Evolutionary conservation across 2,329 filamentous ascomycete genomes (phyloP).

Genomic region (Colletotrichum sp.): DNA sequence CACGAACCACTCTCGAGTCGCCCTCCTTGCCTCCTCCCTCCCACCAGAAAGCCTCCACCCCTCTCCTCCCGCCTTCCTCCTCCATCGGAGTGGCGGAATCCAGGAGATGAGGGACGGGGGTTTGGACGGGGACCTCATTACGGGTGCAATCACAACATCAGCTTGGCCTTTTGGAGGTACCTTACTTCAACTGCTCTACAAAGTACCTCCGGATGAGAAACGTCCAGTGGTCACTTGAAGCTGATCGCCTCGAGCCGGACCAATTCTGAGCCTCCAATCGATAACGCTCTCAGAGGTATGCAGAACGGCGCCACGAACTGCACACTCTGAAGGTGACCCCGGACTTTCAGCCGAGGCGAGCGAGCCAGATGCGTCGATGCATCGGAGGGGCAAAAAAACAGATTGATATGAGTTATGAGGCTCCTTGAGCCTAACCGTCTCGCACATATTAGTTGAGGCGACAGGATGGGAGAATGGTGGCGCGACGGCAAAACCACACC

Average conservation of each 20-base stretch:
- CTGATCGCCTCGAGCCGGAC: neutral
- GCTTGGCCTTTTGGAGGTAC: neutral
- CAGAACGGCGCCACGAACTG: neutral
- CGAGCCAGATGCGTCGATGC: neutral
- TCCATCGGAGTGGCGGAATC: conserved; percentile 14
- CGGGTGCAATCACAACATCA: neutral
- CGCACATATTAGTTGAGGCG: neutral
- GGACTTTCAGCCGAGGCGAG: neutral
- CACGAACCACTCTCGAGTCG: neutral
- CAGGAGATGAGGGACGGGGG: conserved; percentile 8
- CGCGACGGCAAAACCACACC: neutral
- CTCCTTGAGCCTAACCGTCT: neutral
- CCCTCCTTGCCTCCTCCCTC: neutral
- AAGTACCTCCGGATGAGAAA: neutral
- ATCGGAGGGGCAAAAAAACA: neutral
- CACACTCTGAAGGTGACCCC: neutral
- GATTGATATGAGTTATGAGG: neutral
- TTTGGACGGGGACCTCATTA: neutral
- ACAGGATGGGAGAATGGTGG: neutral
- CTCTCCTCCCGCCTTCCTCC: conserved; percentile 2
- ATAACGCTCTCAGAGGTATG: neutral
- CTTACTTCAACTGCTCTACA: neutral
- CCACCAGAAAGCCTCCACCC: neutral
- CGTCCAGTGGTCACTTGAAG: neutral
- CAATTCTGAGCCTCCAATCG: neutral